Percentiles rank a stretch among this genome's conserved stretches.
Conservation (phyloP, 176 grass and related monocot species). For the Puya raimondii region DNA sequence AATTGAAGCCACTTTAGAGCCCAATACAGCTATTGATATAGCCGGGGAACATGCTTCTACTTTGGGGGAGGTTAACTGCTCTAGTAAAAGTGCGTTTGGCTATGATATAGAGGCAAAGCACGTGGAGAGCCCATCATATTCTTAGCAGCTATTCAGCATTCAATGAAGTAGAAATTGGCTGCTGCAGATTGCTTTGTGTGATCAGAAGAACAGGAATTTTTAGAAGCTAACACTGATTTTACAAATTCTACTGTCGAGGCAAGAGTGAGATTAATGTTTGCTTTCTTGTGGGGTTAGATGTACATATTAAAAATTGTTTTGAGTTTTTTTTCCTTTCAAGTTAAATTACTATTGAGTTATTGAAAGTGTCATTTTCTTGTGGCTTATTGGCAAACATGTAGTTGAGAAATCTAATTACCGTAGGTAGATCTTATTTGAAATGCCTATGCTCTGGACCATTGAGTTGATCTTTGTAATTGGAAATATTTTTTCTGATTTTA, state of each 20-base stretch:
- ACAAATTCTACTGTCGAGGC: too few species aligned
- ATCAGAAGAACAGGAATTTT: not conserved
- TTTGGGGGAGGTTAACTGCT: not conserved
- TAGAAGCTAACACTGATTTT: conserved; percentile 7
- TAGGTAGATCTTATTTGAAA: too few species aligned
- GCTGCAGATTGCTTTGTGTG: not conserved
- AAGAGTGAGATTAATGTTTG: not conserved
- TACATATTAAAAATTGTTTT: conserved; percentile 1
- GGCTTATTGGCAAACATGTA: too few species aligned
- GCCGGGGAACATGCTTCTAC: conserved; percentile 13
- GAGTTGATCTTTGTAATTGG: too few species aligned
- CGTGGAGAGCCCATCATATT: conserved; percentile 32
- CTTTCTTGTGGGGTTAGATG: conserved; percentile 6
- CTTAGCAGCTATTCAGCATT: conserved; percentile 2
- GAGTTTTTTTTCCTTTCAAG: not conserved
- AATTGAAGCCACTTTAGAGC: conserved; percentile 37
- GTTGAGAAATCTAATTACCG: too few species aligned
- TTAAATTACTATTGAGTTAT: too few species aligned
- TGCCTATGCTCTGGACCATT: too few species aligned
- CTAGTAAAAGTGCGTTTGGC: not conserved
- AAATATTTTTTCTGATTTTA: too few species aligned
- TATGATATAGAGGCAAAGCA: conserved; percentile 30
- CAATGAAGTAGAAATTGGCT: not conserved
- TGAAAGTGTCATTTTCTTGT: too few species aligned
- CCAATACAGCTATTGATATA: conserved; percentile 20